Evolutionary conservation across 306 rosid species (phyloP), one percentile per base, ranked within the genome.

Genomic region (Rosa multiflora): DNA sequence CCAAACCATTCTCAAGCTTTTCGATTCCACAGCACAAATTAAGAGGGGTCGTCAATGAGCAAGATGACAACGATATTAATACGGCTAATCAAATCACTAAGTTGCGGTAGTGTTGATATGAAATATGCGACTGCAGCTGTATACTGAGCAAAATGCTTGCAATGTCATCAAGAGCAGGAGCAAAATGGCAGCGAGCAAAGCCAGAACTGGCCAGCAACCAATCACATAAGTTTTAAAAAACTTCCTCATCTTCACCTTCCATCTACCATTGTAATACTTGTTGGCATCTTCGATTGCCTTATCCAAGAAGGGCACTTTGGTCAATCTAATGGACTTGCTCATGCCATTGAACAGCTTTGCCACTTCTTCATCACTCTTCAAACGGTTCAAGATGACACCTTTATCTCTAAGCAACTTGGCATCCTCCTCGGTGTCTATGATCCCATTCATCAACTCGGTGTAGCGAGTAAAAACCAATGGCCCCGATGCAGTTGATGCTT

Each of bases 401-500:
- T 76, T 82, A 53, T 84, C 89, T 72, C 91, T 86, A 0, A 90
- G 84, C 79, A 87, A 17, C 82, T 78, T 88, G 42, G 78, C 96
- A 11, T 94, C 97, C 8, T 90, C 93, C 75, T 59, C 73, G 53
- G 91, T 69, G 71, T 94, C 98, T 55, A 91, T 87, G 18, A 90
- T 91, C 74, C 98, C 97, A 4, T 90, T 91, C 96, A 88, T 87
- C 52, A 91, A 20, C 77, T 94, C 98, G 0, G 92, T 88, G 85
- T 85, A 91, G 21, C 98, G 91, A 0, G 96, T 62, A 18, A 94
- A 76, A 55, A 91, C 87, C 85, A 90, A 82, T 0, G 92, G 88
- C 70, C 97, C 94, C 0, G 90, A 77, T 66, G 87, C 83, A 52
- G 74, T 79, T n/a, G 91, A 90, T 21, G 94, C 90, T 81, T 94